These are phyloP conservation scores for Lactarius deliciosus DNA, from an alignment of 768 basidiomycete genomes.

Conservation along the genomic window DNA sequence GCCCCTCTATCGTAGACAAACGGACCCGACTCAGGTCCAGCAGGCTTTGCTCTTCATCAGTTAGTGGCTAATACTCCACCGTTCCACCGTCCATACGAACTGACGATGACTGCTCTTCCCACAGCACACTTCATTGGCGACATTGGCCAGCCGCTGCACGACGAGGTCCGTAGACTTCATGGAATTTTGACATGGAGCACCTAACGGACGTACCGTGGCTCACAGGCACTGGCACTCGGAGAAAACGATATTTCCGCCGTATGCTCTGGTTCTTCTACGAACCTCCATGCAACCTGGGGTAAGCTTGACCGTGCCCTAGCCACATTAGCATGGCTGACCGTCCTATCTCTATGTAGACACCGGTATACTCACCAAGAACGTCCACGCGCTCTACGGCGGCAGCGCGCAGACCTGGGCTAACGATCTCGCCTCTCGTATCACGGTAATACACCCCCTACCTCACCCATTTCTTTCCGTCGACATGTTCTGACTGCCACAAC, in stretches of 20 bases:
- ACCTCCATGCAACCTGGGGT: slow-evolving; percentile 41
- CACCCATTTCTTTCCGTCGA: too few relatives aligned
- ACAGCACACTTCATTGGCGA: slow-evolving; percentile 43
- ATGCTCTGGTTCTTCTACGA: slow-evolving; percentile 43
- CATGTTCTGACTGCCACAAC: neutral
- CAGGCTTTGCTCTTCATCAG: slow-evolving; percentile 55
- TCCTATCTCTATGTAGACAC: slow-evolving; percentile 20
- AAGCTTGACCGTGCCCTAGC: neutral
- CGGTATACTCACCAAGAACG: slow-evolving; percentile 31
- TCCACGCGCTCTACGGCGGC: slow-evolving; percentile 30
- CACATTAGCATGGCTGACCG: neutral
- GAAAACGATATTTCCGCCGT: slow-evolving; percentile 45
- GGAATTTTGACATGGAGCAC: neutral
- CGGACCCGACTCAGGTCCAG: slow-evolving; percentile 45
- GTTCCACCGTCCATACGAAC: neutral
- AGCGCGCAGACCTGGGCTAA: slow-evolving; percentile 38
- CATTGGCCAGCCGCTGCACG: slow-evolving; percentile 51
- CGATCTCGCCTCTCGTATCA: slow-evolving; percentile 44
- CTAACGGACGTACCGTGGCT: neutral
- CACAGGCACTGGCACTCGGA: slow-evolving; percentile 40
- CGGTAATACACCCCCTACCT: slow-evolving; percentile 32
- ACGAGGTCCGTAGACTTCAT: slow-evolving; percentile 33
- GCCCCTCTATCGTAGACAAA: slow-evolving; percentile 23
- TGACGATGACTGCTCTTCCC: neutral
- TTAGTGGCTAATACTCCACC: slow-evolving; percentile 10